These are phyloP conservation scores for Oryza brachyantha DNA, from an alignment of 176 grass and related monocot genomes.

Conservation along the genomic window DNA sequence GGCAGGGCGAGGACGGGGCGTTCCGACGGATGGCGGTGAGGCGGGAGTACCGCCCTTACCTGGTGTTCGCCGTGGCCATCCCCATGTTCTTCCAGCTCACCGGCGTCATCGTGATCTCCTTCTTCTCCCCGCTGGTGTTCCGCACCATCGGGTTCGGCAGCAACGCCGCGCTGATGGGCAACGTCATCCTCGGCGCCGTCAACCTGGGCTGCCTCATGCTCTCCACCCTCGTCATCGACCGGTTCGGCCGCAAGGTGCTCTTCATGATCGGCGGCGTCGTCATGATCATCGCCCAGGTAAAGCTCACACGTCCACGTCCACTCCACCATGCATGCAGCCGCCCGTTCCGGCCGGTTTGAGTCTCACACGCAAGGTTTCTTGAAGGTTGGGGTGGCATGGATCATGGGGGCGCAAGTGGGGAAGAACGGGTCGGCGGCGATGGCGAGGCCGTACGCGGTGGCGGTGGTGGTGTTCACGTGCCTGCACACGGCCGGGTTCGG, in stretches of 20 bases:
- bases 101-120: slow-evolving; percentile 53
- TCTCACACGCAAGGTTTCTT: not conserved
- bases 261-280: slow-evolving; percentile 48
- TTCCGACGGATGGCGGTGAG: slow-evolving; percentile 40
- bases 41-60: slow-evolving; percentile 60
- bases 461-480: slow-evolving; percentile 52
- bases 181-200: slow-evolving; percentile 36
- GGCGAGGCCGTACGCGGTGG: slow-evolving; percentile 40
- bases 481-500: slow-evolving; percentile 50
- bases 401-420: slow-evolving; percentile 37
- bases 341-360: no score
- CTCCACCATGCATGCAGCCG: no score
- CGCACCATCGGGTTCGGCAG: not conserved
- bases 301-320: not conserved
- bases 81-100: slow-evolving; percentile 76
- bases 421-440: slow-evolving; percentile 4
- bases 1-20: slow-evolving; percentile 40
- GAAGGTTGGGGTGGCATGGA: slow-evolving; percentile 46
- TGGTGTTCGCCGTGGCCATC: slow-evolving; percentile 65
- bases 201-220: slow-evolving; percentile 13
- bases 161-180: not conserved
- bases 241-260: slow-evolving; percentile 45
- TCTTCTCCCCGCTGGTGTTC: slow-evolving; percentile 43
- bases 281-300: slow-evolving; percentile 36
- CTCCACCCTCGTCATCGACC: slow-evolving; percentile 42